Conservation (phyloP, 345 rosid genomes). For the Brassica juncea region DNA sequence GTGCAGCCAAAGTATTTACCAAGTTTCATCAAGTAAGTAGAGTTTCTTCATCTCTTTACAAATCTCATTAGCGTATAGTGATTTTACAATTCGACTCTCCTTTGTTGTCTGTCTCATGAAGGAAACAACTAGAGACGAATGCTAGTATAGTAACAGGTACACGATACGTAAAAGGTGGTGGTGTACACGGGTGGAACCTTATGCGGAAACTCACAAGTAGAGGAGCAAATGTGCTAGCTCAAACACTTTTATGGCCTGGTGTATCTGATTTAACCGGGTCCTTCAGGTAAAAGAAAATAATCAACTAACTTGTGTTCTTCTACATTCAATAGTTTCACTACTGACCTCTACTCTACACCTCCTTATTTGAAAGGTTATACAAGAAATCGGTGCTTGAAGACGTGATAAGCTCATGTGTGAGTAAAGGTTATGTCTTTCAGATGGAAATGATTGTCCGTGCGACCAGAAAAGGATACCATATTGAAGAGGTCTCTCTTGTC, state of each 20-base stretch:
- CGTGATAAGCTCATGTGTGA: slow-evolving; percentile 74
- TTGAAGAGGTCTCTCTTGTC: slow-evolving; percentile 65
- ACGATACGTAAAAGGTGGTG: slow-evolving; percentile 83
- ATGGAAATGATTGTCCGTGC: slow-evolving; percentile 99
- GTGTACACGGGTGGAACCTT: slow-evolving; percentile 97
- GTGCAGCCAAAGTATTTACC: slow-evolving; percentile 95
- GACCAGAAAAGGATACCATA: slow-evolving; percentile 78
- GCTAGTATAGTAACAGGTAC: slow-evolving; percentile 96
- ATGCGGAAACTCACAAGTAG: slow-evolving; percentile 97
- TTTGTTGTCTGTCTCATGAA: slow-evolving; percentile 17
- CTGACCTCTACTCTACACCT: slow-evolving; percentile 16
- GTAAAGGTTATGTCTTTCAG: slow-evolving; percentile 96
- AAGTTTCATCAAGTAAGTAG: slow-evolving; percentile 82
- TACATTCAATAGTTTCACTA: background rate
- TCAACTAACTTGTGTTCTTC: background rate
- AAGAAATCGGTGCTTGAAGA: slow-evolving; percentile 84
- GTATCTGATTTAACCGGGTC: slow-evolving; percentile 97
- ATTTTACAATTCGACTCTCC: background rate
- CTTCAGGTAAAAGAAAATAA: slow-evolving; percentile 55
- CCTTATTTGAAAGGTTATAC: slow-evolving; percentile 60
- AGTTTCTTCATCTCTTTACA: background rate
- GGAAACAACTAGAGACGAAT: slow-evolving; percentile 88
- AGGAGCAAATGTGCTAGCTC: slow-evolving; percentile 98
- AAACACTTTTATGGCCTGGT: slow-evolving; percentile 95
- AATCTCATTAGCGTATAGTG: background rate